These are phyloP conservation scores for Cryphonectria parasitica DNA, from an alignment of 2,329 filamentous ascomycete genomes.

Conservation along the genomic window DNA sequence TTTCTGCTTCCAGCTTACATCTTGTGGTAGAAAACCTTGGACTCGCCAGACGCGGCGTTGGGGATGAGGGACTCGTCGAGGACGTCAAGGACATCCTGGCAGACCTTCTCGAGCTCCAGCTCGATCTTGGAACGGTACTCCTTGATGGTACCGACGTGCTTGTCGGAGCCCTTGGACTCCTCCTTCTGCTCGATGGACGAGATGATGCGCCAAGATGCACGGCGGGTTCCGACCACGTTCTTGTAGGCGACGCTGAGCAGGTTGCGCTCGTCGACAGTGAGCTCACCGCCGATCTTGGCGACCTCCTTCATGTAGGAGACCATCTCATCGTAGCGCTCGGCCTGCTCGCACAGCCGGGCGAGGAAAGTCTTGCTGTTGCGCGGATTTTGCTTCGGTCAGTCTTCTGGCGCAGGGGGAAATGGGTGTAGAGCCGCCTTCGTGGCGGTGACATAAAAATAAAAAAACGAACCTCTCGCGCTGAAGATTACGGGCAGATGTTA, in stretches of 20 bases:
- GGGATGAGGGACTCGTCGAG: slow-evolving; percentile 92
- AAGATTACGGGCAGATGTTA: slow-evolving; percentile 31
- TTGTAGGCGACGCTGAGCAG: slow-evolving; percentile 99
- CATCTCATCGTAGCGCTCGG: slow-evolving; percentile 99
- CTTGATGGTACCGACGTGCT: slow-evolving; percentile 91
- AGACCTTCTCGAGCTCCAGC: slow-evolving; percentile 94
- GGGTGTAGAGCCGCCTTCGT: slow-evolving; percentile 8
- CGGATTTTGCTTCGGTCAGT: slow-evolving; percentile 39
- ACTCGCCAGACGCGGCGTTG: slow-evolving; percentile 95
- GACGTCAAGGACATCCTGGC: slow-evolving; percentile 95
- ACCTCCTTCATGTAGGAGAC: slow-evolving; percentile 99
- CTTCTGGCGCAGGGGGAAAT: slow-evolving; percentile 28
- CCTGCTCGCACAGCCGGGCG: slow-evolving; percentile 99
- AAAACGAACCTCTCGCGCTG: slow-evolving; percentile 40
- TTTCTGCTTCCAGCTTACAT: slow-evolving; percentile 69
- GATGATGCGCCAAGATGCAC: slow-evolving; percentile 99
- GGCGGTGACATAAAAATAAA: slow-evolving; percentile 14
- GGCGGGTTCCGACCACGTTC: slow-evolving; percentile 97
- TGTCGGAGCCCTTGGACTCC: slow-evolving; percentile 96
- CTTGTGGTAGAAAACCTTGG: slow-evolving; percentile 99
- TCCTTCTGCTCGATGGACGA: slow-evolving; percentile 99
- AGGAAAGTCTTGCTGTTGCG: slow-evolving; percentile 94
- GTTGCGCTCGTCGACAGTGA: slow-evolving; percentile 96
- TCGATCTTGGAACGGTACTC: slow-evolving; percentile 99
- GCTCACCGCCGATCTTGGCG: slow-evolving; percentile 80